A percentile compares a stretch with the other conserved stretches of the same genome.
Evolutionary conservation across 148 eudicot species (phyloP).

Genomic region (Tetragonia tetragonoides): DNA sequence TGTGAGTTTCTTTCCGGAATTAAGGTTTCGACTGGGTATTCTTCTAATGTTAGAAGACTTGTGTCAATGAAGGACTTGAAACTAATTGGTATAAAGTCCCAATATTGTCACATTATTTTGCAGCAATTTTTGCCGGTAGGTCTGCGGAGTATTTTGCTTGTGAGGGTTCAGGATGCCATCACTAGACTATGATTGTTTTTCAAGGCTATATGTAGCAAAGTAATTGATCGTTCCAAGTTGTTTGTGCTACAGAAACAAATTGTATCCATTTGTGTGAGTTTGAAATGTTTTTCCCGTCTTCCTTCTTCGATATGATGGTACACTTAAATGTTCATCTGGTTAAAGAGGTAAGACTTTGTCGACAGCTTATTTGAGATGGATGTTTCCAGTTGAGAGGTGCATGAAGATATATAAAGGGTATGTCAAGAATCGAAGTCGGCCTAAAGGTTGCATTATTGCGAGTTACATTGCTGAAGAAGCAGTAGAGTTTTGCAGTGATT

Average conservation of each 20-base stretch:
- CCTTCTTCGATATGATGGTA: no score
- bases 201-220: neutral
- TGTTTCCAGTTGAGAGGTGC: no score
- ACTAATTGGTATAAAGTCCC: neutral
- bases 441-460: no score
- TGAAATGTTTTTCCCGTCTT: neutral
- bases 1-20: neutral
- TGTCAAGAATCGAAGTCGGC: no score
- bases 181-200: neutral
- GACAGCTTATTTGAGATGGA: no score
- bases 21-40: neutral
- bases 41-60: neutral
- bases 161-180: neutral
- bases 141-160: neutral
- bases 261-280: neutral
- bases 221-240: neutral
- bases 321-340: no score
- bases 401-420: no score
- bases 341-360: no score
- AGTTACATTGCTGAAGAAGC: no score
- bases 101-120: neutral
- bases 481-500: no score
- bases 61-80: neutral
- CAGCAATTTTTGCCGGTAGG: neutral
- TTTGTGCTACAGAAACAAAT: neutral